Conservation (phyloP, 306 rosid species). For the Rosa rugosa region DNA sequence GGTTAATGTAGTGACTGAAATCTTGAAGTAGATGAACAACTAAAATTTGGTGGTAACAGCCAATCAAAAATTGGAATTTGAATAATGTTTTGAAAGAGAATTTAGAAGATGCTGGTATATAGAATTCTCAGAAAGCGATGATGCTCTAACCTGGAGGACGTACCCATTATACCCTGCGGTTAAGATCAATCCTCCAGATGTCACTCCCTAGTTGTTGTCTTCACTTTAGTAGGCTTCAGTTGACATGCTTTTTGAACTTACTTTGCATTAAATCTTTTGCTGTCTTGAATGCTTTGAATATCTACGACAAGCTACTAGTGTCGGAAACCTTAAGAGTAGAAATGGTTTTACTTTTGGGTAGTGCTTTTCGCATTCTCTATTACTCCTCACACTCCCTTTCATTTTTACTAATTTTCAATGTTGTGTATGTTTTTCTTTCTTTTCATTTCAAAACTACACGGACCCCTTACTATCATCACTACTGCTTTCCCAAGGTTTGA, state of each 20-base stretch:
- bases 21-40: not conserved
- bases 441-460: not conserved
- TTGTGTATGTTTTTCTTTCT: not conserved
- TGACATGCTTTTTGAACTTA: not conserved
- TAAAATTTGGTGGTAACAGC: not conserved
- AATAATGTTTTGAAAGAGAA: not conserved
- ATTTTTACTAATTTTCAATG: not conserved
- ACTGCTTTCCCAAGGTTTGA: not conserved
- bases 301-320: not conserved
- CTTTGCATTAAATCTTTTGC: not conserved
- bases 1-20: not conserved
- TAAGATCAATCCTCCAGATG: not conserved
- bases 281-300: not conserved
- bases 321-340: not conserved
- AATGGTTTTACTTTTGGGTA: not conserved
- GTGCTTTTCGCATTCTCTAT: not conserved
- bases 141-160: not conserved
- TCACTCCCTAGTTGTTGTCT: not conserved
- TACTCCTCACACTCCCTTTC: not conserved
- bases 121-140: not conserved
- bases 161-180: no score
- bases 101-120: not conserved
- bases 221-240: no score
- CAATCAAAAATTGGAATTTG: not conserved
- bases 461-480: not conserved